Conservation (phyloP, 148 eudicot genomes). For the Cornus kousa region DNA sequence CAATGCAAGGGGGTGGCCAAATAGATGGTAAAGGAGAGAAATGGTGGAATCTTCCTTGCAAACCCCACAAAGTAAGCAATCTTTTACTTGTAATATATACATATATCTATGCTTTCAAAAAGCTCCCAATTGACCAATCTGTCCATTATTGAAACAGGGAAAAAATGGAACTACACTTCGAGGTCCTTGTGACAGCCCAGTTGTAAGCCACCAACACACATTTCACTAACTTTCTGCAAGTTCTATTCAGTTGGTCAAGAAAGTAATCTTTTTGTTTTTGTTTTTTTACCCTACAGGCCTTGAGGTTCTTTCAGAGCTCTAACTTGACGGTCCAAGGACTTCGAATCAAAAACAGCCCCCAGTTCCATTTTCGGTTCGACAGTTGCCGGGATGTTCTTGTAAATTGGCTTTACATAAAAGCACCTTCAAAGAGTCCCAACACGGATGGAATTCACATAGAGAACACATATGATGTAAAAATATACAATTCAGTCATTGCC, state of each 20-base stretch:
- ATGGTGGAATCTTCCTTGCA: conserved; percentile 97
- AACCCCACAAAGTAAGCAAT: conserved; percentile 76
- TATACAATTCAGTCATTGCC: conserved; percentile 67
- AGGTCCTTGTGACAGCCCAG: conserved; percentile 95
- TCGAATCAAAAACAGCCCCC: conserved; percentile 70
- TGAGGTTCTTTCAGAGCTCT: conserved; percentile 67
- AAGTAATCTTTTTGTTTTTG: background rate
- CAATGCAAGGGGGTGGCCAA: conserved; percentile 75
- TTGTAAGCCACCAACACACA: conserved; percentile 46
- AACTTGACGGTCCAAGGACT: conserved; percentile 65
- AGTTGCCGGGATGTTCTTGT: conserved; percentile 56
- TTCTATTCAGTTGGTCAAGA: background rate
- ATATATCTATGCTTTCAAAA: background rate
- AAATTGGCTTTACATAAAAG: conserved; percentile 54
- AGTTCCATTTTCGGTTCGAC: conserved; percentile 83
- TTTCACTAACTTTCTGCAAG: background rate
- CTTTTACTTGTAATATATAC: background rate
- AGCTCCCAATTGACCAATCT: background rate
- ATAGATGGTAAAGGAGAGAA: conserved; percentile 88
- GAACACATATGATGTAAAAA: conserved; percentile 61
- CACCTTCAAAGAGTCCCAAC: conserved; percentile 76
- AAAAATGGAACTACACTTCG: conserved; percentile 52
- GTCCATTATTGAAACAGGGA: conserved; percentile 49
- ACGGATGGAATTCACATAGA: conserved; percentile 96
- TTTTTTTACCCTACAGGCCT: conserved; percentile 45